Evolutionary conservation across 495 filamentous ascomycete species (phyloP), one percentile per base, ranked within the genome.

Genomic region (Pyrenula massariospora): DNA sequence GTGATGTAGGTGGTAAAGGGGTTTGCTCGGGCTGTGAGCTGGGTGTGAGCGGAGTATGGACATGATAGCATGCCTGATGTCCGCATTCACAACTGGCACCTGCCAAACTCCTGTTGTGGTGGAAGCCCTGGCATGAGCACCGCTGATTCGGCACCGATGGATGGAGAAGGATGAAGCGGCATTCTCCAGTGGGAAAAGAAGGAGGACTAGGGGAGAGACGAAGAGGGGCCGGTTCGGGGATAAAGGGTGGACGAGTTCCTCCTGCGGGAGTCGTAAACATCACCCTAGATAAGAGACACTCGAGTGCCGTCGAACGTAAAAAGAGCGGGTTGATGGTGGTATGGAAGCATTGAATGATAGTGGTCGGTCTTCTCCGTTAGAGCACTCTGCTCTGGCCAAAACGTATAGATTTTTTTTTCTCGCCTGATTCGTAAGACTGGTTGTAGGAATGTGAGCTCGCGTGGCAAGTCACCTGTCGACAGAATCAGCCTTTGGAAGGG

Each of bases 51-150:
- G n/a, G 15, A 10, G 64, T 60, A 1, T 48, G 56, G 42, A 62
- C 62, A 54, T 70, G 68, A 24, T 63, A 59, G 59, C 67, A 70
- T 52, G 68, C 68, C 53, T 67, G 66, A 54, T 70, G 68, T 19
- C 68, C 67, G 54, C 68, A 70, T 2, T 64, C 62, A 49, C 68
- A 70, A 22, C 22, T 53, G n/a, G 68, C 62, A 53, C 65, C 65
- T 11, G 64, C 58, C 3, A 66, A 48, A 2, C 53, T 54, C 51
- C 58, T 54, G 2, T 63, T 56, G 54, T 61, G 55, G 48, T 61
- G 58, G 62, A 57, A 70, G 57, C 59, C 59, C 12, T 65, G 66
- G 51, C 67, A 70, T 11, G 56, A 21, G 58, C 67, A 70, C 15
- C 67, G 63, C 56, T 67, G 54, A 3, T 66, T 56, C 15, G 62